These are phyloP conservation scores for Begonia peltatifolia DNA, from an alignment of 306 rosid genomes.

Conservation along the genomic window DNA sequence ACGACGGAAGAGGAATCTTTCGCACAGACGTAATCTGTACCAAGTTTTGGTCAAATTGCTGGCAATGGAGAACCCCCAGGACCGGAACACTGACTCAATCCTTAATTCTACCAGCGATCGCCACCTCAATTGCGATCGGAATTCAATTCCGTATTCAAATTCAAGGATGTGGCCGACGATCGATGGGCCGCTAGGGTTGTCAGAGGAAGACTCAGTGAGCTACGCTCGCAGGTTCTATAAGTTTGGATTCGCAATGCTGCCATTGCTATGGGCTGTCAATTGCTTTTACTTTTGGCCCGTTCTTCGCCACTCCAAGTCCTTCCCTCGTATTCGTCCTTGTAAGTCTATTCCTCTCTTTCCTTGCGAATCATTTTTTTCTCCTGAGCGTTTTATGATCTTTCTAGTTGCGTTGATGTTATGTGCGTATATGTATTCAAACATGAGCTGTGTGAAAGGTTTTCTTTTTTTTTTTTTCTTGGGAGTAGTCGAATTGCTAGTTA, in stretches of 20 bases:
- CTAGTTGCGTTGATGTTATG: neutral
- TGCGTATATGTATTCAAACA: neutral
- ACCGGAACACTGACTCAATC: conserved; percentile 5
- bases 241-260: conserved; percentile 72
- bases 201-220: conserved; percentile 65
- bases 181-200: conserved; percentile 59
- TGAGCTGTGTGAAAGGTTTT: too few species aligned
- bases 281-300: conserved; percentile 99
- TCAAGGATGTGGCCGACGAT: conserved; percentile 63
- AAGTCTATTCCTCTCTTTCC: conserved; percentile 6
- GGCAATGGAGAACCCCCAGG: conserved; percentile 10
- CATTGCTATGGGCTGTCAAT: conserved; percentile 88
- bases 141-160: conserved; percentile 15
- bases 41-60: too few species aligned
- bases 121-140: conserved; percentile 13
- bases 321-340: conserved; percentile 75
- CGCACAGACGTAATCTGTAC: neutral
- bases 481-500: too few species aligned
- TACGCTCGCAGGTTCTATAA: conserved; percentile 70
- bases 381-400: conserved; percentile 2
- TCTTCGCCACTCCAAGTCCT: conserved; percentile 61
- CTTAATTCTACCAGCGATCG: conserved; percentile 18
- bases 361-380: neutral
- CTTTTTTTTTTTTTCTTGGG: too few species aligned
- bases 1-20: too few species aligned